Evolutionary conservation across 2,329 filamentous ascomycete genomes (phyloP).

Genomic region (Alternaria dauci): DNA sequence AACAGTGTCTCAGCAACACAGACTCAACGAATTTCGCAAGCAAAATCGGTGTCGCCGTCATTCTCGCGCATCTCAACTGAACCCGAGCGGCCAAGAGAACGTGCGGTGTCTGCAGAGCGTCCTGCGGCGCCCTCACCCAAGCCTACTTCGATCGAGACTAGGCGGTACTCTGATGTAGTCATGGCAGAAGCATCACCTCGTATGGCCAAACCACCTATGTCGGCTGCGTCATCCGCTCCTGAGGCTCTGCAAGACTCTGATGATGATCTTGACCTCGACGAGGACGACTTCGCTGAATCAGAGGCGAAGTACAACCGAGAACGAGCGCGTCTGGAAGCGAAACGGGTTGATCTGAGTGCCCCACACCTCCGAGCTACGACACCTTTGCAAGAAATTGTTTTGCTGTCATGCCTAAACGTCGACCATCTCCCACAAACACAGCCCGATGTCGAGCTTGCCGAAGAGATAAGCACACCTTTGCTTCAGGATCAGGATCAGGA

Average conservation of each 20-base stretch:
- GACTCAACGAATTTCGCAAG: conserved; percentile 28
- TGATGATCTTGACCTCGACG: conserved; percentile 57
- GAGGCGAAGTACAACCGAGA: conserved; percentile 58
- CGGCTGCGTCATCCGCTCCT: conserved; percentile 43
- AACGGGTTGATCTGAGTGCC: conserved; percentile 54
- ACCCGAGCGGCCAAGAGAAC: conserved; percentile 27
- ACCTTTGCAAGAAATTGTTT: conserved; percentile 55
- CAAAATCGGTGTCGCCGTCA: conserved; percentile 36
- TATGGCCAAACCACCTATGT: conserved; percentile 37
- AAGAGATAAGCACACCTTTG: conserved; percentile 31
- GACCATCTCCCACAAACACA: conserved; percentile 37
- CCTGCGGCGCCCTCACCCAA: conserved; percentile 36
- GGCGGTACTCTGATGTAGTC: conserved; percentile 46
- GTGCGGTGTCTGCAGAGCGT: conserved; percentile 33
- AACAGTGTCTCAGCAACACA: conserved; percentile 28
- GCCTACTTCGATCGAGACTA: conserved; percentile 38
- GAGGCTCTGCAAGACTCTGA: conserved; percentile 54
- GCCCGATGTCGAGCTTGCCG: conserved; percentile 15
- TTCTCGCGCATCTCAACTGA: conserved; percentile 28
- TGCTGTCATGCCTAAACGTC: conserved; percentile 51
- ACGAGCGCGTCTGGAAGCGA: conserved; percentile 55
- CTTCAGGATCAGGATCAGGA: conserved; percentile 30
- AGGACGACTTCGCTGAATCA: conserved; percentile 56
- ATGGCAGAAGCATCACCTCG: conserved; percentile 47
- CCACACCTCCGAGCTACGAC: conserved; percentile 54